Base-by-base conservation (phyloP, 495 filamentous ascomycete species). In the Bryoglossum gracile region DNA sequence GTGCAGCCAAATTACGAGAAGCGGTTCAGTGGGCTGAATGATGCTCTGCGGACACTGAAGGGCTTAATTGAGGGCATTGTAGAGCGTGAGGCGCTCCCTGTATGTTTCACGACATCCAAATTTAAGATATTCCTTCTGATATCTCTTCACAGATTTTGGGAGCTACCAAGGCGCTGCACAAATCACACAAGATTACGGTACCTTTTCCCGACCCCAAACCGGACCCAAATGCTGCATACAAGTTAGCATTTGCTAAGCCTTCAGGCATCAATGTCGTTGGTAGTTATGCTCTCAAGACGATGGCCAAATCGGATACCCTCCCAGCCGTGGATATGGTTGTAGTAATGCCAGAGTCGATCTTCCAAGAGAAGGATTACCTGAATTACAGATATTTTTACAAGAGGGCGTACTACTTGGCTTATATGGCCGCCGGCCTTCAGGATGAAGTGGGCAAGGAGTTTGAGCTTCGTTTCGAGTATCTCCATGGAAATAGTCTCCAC, bases 331-430 rank as follows among this genome's bases (percentile, higher is more conserved):
- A 98, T 68, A 68, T 98, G 71, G 81, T 87, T 14, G 78, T 95
- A 5, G 82, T 80, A 9, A 92, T 98, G 80, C 90, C 94, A 13
- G 62, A 63, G 36, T 67, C 76, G 2, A 68, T 95, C 2, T 87
- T 97, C 52, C 87, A 95, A 60, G 85, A 90, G 43, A 97, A 98
- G 63, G 92, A 98, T 66, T 96, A 89, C 62, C 72, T 90, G 37
- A 88, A 97, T 58, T 76, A 90, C 66, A 77, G 92, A 51, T 98
- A 91, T 64, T 96, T 97, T 59, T 83, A 96, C 66, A 95, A 96
- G 62, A 70, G 91, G 46, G 87, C 92, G 3, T 97, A 89, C 59
- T 97, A 94, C 54, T 65, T 98, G 22, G 86, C 90, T 28, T 85
- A 81, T 53, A 63, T 97, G 48, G 81, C 87, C 2, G 77, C 78